phyloP scores from a whole-genome alignment of 345 rosid species.

The Ricinus communis region DNA sequence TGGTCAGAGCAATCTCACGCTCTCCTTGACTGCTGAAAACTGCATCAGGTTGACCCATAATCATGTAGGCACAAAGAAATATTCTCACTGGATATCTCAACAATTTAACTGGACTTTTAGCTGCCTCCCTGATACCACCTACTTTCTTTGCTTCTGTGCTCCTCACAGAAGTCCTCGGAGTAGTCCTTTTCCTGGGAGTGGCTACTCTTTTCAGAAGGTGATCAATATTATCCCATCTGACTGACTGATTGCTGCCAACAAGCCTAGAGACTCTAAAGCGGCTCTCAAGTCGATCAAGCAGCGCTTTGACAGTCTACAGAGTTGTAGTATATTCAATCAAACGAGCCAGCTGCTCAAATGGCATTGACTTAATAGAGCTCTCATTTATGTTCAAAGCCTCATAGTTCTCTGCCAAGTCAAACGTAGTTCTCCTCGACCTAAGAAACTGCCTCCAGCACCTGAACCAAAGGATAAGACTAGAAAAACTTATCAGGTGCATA shows the following conservation, averaged over 20 bases:
- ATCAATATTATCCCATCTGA: constrained; percentile 65
- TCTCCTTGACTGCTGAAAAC: constrained; percentile 90
- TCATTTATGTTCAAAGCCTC: constrained; percentile 61
- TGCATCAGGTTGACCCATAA: constrained; percentile 93
- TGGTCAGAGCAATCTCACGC: constrained; percentile 69
- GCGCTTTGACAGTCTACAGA: constrained; percentile 54
- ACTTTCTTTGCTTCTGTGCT: constrained; percentile 56
- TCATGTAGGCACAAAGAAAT: constrained; percentile 92
- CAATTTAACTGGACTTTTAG: constrained; percentile 39
- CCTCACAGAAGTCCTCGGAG: constrained; percentile 42
- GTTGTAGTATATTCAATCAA: constrained; percentile 63
- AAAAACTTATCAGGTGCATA: not conserved
- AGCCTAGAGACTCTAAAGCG: constrained; percentile 62
- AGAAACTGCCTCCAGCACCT: constrained; percentile 93
- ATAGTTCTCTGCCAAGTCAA: constrained; percentile 65
- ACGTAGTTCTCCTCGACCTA: constrained; percentile 60
- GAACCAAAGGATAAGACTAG: constrained; percentile 16
- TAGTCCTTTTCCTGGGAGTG: constrained; percentile 59
- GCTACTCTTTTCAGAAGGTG: constrained; percentile 88
- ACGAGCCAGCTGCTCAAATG: constrained; percentile 82
- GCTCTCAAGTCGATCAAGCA: constrained; percentile 80
- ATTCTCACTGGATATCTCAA: constrained; percentile 88
- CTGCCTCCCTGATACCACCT: constrained; percentile 35
- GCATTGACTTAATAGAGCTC: constrained; percentile 52
- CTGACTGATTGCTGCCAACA: constrained; percentile 33